Base-by-base conservation (phyloP, 305 asterid genomes). In the Fraxinus floribunda region DNA sequence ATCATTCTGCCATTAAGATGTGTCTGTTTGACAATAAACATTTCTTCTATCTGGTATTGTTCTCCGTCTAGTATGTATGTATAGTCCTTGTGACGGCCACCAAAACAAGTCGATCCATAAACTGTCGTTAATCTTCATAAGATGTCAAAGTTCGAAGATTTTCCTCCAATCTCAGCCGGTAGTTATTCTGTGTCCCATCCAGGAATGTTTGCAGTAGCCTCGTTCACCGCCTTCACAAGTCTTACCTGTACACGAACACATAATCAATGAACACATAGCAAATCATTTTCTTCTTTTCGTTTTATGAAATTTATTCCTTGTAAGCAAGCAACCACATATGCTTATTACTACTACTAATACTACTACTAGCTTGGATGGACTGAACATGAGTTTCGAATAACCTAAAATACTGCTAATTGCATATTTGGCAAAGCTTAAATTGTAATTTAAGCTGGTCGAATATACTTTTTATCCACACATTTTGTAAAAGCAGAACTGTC, bases 141-240 rank as follows among this genome's bases (percentile, higher is more conserved):
- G 29, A 34, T n/a, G 49, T 72, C 49, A 3, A 72, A 34, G 77
- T 72, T 72, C 3, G 1, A 34, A 72, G 77, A 72, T 72, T 72
- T 34, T 34, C 49, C 60, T 77, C 60, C 81, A 76, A 39, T 81
- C 86, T 41, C 76, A 26, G 77, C 62, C 39, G 22, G 64, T 44
- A 46, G 82, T 85, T 85, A 90, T 73, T 78, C 16, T 15, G 91
- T 84, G 32, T 89, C 94, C 97, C 95, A 93, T 82, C 84, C 80
- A 38, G 97, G 97, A 86, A 91, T 88, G 85, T 91, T 90, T 34
- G 93, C 91, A 79, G 86, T 87, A n/a, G 97, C 97, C 85, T 93
- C 97, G 3, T 93, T 93, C 79, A 91, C 97, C n/a, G 89, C 87
- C 87, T 89, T 86, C 75, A 93, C 97, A 77, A 93, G 93, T 89